Conservation (phyloP, 2,329 filamentous ascomycete species). For the Diaporthe citrichinensis region DNA sequence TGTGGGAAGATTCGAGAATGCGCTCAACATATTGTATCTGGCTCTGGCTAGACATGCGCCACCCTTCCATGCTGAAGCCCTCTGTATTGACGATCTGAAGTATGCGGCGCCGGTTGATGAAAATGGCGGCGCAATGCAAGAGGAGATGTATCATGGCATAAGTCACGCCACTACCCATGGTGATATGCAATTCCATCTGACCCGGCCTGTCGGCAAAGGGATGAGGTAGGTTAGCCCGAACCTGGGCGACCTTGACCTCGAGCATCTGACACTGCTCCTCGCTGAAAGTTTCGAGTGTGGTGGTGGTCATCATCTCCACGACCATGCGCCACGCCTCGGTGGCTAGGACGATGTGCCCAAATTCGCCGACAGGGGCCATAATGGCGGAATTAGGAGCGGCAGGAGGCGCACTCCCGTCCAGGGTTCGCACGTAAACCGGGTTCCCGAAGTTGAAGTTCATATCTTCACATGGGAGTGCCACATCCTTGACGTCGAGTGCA, state of each 20-base stretch:
- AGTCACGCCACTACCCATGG: constrained; percentile 74
- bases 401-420: constrained; percentile 58
- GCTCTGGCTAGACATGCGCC: constrained; percentile 63
- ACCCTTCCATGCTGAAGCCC: constrained; percentile 66
- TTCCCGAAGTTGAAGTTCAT: constrained; percentile 76
- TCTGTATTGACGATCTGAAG: constrained; percentile 70
- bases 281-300: constrained; percentile 65
- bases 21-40: constrained; percentile 68
- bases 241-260: constrained; percentile 67
- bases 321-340: constrained; percentile 74
- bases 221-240: constrained; percentile 68
- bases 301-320: constrained; percentile 72
- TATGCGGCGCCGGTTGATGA: constrained; percentile 72
- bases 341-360: constrained; percentile 72
- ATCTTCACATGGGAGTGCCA: constrained; percentile 71
- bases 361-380: constrained; percentile 70
- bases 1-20: constrained; percentile 71
- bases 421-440: constrained; percentile 70
- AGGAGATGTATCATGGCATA: constrained; percentile 75
- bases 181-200: constrained; percentile 74
- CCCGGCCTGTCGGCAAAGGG: constrained; percentile 73
- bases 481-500: constrained; percentile 66
- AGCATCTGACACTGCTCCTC: constrained; percentile 67
- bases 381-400: constrained; percentile 55
- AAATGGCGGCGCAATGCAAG: constrained; percentile 72